A percentile compares a stretch with the other conserved stretches of the same genome.
These are phyloP conservation scores for Vaccinium vitisidaea DNA, from an alignment of 148 eudicot species.

Conservation along the genomic window DNA sequence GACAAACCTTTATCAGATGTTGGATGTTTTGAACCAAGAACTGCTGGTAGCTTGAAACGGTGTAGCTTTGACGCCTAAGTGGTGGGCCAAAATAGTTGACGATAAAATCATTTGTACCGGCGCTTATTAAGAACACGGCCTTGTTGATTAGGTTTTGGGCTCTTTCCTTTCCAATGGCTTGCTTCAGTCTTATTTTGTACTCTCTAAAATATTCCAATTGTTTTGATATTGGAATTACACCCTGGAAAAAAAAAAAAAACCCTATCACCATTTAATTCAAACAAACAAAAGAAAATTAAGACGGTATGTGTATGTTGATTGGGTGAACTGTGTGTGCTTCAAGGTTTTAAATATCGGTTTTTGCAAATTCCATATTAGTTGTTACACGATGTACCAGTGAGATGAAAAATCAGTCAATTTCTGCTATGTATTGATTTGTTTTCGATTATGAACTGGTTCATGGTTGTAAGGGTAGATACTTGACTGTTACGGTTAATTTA, in stretches of 20 bases:
- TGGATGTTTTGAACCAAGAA: conserved; percentile 48
- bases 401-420: too few relatives aligned
- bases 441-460: too few relatives aligned
- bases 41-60: conserved; percentile 42
- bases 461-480: too few relatives aligned
- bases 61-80: conserved; percentile 37
- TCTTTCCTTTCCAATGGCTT: conserved; percentile 39
- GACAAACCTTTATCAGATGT: conserved; percentile 51
- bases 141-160: conserved; percentile 34
- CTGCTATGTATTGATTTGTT: too few relatives aligned
- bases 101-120: conserved; percentile 78
- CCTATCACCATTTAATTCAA: not conserved
- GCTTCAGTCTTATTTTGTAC: conserved; percentile 43
- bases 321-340: too few relatives aligned
- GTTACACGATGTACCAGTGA: too few relatives aligned
- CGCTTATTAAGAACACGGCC: conserved; percentile 47
- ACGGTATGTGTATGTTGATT: too few relatives aligned
- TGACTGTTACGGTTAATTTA: too few relatives aligned
- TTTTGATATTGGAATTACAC: conserved; percentile 50
- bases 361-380: too few relatives aligned
- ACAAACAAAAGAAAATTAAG: too few relatives aligned
- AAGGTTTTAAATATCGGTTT: too few relatives aligned
- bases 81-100: conserved; percentile 56
- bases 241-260: conserved; percentile 23
- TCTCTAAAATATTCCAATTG: conserved; percentile 63